Evolutionary conservation across 805 yeast species (phyloP), one percentile per base, ranked within the genome.

Genomic region (Candida peoriensis): DNA sequence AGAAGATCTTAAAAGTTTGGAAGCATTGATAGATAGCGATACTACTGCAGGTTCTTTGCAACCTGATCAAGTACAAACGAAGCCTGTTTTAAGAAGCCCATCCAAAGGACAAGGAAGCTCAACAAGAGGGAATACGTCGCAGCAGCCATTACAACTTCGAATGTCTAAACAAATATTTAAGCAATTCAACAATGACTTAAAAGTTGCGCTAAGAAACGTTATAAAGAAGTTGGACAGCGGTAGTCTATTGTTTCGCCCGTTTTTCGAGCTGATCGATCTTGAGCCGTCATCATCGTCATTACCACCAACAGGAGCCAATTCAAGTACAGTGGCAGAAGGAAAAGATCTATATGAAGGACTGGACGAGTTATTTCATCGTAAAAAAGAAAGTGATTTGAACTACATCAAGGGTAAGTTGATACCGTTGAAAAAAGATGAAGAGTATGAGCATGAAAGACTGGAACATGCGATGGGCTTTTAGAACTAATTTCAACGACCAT

Each of bases 171-270:
- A n/a, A n/a, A n/a, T n/a, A n/a, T n/a, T n/a, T n/a, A 44, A 38
- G 21, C 50, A 47, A 29, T 52, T 53, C 38, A 41, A 50, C 26
- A 33, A 41, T 8, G 43, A 41, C 6, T 35, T 53, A 22, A 53
- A 48, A 28, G 43, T 39, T 4, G 15, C 47, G 0, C 26, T 53
- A 28, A 43, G 46, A 4, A 53, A 53, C 16, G 53, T 53, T 10
- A 41, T 53, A 17, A 51, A 42, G 20, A 51, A 46, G 32, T 24
- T 51, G 20, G 55, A 51, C 20, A 45, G 46, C 30, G 55, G 58
- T 0, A 23, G 43, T 3, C 24, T 50, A 15, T 35, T 52, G 14
- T 51, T 51, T 32, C 43, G 41, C 10, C 55, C 55, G 7, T 51
- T 53, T 34, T 48, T 53, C 20, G 56, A 50, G 30, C 34, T 50